These are phyloP conservation scores for Schizothecium vesticola DNA, from an alignment of 495 filamentous ascomycete species.

Conservation along the genomic window DNA sequence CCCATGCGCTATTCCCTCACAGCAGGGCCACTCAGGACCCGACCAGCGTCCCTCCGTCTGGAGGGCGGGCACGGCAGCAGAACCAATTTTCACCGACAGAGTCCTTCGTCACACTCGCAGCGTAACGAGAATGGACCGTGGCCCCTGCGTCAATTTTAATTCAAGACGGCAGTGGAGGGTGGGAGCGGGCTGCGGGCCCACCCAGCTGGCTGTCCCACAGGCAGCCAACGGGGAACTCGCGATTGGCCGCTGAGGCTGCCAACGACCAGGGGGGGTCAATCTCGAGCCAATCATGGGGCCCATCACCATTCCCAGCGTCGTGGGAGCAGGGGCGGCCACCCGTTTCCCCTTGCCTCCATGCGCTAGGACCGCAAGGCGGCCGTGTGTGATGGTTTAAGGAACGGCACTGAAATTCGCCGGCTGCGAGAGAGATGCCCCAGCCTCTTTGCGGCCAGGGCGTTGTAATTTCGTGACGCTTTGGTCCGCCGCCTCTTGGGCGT, in stretches of 20 bases:
- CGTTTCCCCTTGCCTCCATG: neutral
- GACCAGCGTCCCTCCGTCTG: no score
- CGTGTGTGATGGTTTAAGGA: constrained; percentile 2
- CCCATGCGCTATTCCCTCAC: no score
- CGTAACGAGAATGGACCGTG: neutral
- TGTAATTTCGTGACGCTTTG: neutral
- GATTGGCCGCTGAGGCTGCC: constrained; percentile 4
- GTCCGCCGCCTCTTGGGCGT: neutral
- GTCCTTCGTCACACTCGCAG: neutral
- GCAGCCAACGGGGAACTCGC: neutral
- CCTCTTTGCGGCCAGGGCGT: neutral
- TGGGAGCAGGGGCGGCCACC: constrained; percentile 19
- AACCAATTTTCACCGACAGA: neutral
- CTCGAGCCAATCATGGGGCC: constrained; percentile 19
- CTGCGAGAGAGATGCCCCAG: constrained; percentile 3
- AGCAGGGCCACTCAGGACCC: no score
- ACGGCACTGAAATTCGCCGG: constrained; percentile 15
- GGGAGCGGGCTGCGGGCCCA: constrained; percentile 7
- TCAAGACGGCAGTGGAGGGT: constrained; percentile 11
- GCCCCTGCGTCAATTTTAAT: constrained; percentile 9
- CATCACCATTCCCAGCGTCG: constrained; percentile 22
- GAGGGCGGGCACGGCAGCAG: neutral
- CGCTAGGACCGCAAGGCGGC: constrained; percentile 3
- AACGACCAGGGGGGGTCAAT: constrained; percentile 2
- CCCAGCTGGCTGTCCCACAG: constrained; percentile 6